A percentile compares a stretch with the other conserved stretches of the same genome.
These are phyloP conservation scores for Daldinia sp. DNA, from an alignment of 2,329 filamentous ascomycete species.

Conservation along the genomic window DNA sequence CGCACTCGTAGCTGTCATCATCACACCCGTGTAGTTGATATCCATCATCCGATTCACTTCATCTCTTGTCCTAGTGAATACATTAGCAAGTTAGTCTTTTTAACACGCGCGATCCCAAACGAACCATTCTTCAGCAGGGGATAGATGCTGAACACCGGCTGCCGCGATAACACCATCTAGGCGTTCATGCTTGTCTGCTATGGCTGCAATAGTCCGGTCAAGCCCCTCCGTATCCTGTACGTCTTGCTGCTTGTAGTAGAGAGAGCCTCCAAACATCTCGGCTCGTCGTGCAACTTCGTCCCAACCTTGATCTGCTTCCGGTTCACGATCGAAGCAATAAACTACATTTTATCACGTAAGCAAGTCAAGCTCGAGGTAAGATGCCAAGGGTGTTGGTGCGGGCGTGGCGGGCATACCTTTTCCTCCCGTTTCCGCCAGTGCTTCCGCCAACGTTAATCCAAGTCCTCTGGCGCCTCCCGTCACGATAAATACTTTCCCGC, in stretches of 20 bases:
- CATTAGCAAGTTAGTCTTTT: not conserved
- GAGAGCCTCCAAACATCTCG: constrained; percentile 67
- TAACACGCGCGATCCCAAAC: constrained; percentile 49
- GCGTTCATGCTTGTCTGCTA: constrained; percentile 67
- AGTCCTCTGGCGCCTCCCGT: constrained; percentile 77
- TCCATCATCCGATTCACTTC: constrained; percentile 11
- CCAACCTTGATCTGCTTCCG: constrained; percentile 65
- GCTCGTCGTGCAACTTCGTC: constrained; percentile 66
- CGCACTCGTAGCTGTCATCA: constrained; percentile 75
- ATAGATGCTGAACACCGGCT: constrained; percentile 74
- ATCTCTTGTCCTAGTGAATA: constrained; percentile 48
- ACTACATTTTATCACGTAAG: constrained; percentile 49
- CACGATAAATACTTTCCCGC: constrained; percentile 73
- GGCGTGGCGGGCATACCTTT: constrained; percentile 55
- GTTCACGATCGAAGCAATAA: constrained; percentile 64
- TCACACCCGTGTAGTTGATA: constrained; percentile 50
- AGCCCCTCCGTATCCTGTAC: constrained; percentile 68
- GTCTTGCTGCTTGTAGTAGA: constrained; percentile 74
- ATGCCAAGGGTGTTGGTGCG: not conserved
- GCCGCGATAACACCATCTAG: constrained; percentile 75
- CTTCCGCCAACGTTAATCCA: constrained; percentile 77
- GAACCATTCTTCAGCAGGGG: constrained; percentile 71
- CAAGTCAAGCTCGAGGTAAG: too few species aligned
- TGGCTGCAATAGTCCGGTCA: constrained; percentile 64
- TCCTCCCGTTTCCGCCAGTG: constrained; percentile 77